These are phyloP conservation scores for Polyplosphaeria fusca DNA, from an alignment of 495 filamentous ascomycete species.

Conservation along the genomic window DNA sequence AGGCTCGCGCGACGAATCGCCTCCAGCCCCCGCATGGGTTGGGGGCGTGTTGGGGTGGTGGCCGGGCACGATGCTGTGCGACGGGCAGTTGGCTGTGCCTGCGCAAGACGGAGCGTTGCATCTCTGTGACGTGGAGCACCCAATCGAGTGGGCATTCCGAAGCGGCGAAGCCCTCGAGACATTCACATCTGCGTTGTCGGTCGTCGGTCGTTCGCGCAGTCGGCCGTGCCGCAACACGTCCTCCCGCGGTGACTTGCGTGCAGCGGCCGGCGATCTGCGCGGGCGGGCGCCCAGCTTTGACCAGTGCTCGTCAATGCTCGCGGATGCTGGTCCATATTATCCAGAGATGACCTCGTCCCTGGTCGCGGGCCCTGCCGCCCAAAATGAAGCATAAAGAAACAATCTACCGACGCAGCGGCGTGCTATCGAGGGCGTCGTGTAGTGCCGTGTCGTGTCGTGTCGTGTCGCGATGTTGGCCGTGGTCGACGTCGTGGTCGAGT, in stretches of 20 bases:
- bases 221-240: background rate
- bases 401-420: conserved; percentile 10
- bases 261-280: conserved; percentile 30
- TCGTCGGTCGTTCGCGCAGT: no score
- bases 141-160: background rate
- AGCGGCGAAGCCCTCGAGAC: no score
- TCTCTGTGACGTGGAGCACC: no score
- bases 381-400: conserved; percentile 26
- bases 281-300: conserved; percentile 6
- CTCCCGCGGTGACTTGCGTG: conserved; percentile 26
- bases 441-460: no score
- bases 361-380: background rate
- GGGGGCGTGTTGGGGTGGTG: no score
- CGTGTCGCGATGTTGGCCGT: no score
- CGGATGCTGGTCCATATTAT: conserved; percentile 14
- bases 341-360: conserved; percentile 1
- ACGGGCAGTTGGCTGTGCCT: no score
- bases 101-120: no score
- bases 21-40: no score
- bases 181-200: no score
- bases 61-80: no score
- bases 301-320: conserved; percentile 8
- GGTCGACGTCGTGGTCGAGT: background rate
- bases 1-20: no score
- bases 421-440: background rate